A percentile compares a stretch with the other conserved stretches of the same genome.
These are phyloP conservation scores for Coriolopsis trogii DNA, from an alignment of 1,284 basidiomycete species.

Conservation along the genomic window DNA sequence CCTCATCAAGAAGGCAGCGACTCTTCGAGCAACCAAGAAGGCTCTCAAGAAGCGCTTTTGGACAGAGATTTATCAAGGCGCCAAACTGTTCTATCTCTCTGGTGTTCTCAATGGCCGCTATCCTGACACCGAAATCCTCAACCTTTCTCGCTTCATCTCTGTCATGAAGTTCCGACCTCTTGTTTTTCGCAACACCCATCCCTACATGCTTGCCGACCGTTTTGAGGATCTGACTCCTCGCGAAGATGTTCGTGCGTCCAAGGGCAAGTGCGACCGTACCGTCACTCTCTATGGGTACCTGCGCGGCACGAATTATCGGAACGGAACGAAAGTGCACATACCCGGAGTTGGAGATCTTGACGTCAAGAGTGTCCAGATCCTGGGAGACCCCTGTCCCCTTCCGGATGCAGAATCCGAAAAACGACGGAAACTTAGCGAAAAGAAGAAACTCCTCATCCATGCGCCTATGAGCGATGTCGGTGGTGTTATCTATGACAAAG, in stretches of 20 bases:
- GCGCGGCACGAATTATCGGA: slow-evolving; percentile 86
- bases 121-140: slow-evolving; percentile 95
- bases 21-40: slow-evolving; percentile 92
- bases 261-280: slow-evolving; percentile 89
- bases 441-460: slow-evolving; percentile 90
- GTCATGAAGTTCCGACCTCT: slow-evolving; percentile 99
- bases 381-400: slow-evolving; percentile 94
- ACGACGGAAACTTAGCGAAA: slow-evolving; percentile 90
- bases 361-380: slow-evolving; percentile 73
- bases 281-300: slow-evolving; percentile 96
- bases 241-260: slow-evolving; percentile 75
- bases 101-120: slow-evolving; percentile 98
- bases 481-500: slow-evolving; percentile 97
- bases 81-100: slow-evolving; percentile 97
- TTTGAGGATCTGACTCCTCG: slow-evolving; percentile 94
- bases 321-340: slow-evolving; percentile 88
- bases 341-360: slow-evolving; percentile 92
- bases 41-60: slow-evolving; percentile 98
- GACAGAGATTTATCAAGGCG: slow-evolving; percentile 99
- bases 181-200: slow-evolving; percentile 93
- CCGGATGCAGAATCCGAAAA: slow-evolving; percentile 94
- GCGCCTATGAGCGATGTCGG: slow-evolving; percentile 99
- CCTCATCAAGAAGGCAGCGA: slow-evolving; percentile 92
- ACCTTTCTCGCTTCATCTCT: slow-evolving; percentile 93
- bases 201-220: slow-evolving; percentile 95